phyloP scores from a whole-genome alignment of 164 flowering plant genomes.

The Magnolia changhungtana region DNA sequence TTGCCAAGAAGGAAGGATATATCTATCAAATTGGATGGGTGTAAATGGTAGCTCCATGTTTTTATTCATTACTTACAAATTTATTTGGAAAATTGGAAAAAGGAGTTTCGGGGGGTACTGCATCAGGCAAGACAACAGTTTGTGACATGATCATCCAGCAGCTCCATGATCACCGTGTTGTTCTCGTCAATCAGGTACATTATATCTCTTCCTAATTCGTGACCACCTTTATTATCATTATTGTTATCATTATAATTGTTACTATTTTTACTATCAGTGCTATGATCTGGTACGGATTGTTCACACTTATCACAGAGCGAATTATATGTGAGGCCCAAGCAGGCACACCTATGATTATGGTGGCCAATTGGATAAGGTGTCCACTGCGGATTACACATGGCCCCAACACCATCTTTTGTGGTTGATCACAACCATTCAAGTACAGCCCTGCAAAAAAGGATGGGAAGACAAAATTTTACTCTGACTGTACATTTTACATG shows the following conservation, averaged over 20 bases:
- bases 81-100: constrained; percentile 1
- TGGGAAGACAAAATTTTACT: too few relatives aligned
- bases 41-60: neutral
- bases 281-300: too few relatives aligned
- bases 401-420: too few relatives aligned
- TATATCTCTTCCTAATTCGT: neutral
- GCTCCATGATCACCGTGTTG: constrained; percentile 96
- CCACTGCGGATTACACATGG: too few relatives aligned
- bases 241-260: neutral
- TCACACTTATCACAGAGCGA: too few relatives aligned
- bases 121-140: constrained; percentile 96
- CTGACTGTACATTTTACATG: too few relatives aligned
- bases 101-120: constrained; percentile 99
- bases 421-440: too few relatives aligned
- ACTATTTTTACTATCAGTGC: neutral
- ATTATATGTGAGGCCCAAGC: too few relatives aligned
- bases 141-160: constrained; percentile 98
- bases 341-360: too few relatives aligned
- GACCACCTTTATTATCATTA: neutral
- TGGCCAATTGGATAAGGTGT: too few relatives aligned
- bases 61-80: neutral
- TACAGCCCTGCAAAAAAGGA: too few relatives aligned
- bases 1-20: neutral
- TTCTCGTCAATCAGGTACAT: constrained; percentile 84
- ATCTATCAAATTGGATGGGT: neutral